These are phyloP conservation scores for Gleditsia sinensis DNA, from an alignment of 306 rosid genomes.

Conservation along the genomic window DNA sequence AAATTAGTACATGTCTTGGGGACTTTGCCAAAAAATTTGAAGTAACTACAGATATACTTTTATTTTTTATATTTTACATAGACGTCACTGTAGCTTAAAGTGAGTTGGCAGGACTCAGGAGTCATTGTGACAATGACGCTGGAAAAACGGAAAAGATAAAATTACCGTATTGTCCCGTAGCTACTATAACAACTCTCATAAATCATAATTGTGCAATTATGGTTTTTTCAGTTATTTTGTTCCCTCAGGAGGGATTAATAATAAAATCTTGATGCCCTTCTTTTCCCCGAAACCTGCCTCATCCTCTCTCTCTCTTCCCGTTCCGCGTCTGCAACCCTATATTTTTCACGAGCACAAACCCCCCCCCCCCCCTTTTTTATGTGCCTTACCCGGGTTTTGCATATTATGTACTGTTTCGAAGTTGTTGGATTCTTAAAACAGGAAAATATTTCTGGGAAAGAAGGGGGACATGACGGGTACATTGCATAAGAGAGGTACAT, in stretches of 20 bases:
- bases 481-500: slow-evolving; percentile 5
- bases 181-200: too few relatives aligned
- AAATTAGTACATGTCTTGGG: too few relatives aligned
- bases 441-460: slow-evolving; percentile 1
- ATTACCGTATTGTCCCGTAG: not conserved
- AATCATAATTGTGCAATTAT: not conserved
- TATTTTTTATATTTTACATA: too few relatives aligned
- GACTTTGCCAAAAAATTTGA: too few relatives aligned
- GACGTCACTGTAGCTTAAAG: too few relatives aligned
- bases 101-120: not conserved
- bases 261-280: not conserved
- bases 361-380: not conserved
- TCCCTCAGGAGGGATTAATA: not conserved
- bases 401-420: not conserved
- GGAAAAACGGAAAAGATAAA: not conserved
- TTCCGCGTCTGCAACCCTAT: slow-evolving; percentile 27
- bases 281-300: not conserved
- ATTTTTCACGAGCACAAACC: too few relatives aligned
- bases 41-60: too few relatives aligned
- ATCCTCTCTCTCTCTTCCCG: not conserved
- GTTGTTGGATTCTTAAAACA: not conserved
- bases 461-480: not conserved
- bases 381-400: not conserved
- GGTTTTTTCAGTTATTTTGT: not conserved
- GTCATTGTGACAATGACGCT: not conserved